Base-by-base conservation (phyloP, 179 eudicot species). In the Sideroxylon spinosum region DNA sequence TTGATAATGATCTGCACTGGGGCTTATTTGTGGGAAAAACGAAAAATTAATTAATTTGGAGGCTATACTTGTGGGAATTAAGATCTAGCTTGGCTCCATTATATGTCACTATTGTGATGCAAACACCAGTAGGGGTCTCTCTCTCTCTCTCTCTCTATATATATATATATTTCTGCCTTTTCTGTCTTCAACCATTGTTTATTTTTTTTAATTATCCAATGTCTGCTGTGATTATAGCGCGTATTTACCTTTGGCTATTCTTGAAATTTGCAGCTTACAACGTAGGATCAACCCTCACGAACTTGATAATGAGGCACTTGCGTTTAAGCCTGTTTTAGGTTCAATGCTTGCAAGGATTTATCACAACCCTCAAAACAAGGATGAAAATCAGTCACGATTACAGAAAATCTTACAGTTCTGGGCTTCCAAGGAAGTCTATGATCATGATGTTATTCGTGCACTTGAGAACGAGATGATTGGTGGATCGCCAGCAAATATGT, bases 351-450 rank as follows among this genome's bases (percentile, higher is more conserved):
- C 89, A 12, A 89, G 94, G 83, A 87, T 94, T 76, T 94, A 88
- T 85, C 97, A 94, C 85, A 91, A 94, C 77, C 97, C 97, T 20
- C 92, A 86, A 28, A 91, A 92, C 78, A 90, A 88, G 89, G 98
- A 89, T 46, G 98, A 94, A 88, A 94, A 94, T 72, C 98, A 93
- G 76, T 87, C 91, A 22, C 93, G 97, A 16, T 82, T 94, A 79
- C 93, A 93, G 85, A 94, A 94, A 80, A 93, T 94, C 70, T 78
- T 94, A 81, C 97, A 94, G 76, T 94, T 94, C 78, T 94, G 98
- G 98, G 97, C 93, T 55, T 81, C 98, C 37, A 94, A 93, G 85
- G 98, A 94, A 85, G 98, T 94, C 32, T 94, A 86, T 87, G 98
- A 93, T 83, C 88, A 86, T 72, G 97, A 91, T 74, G 90, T 94